phyloP scores from a whole-genome alignment of 495 filamentous ascomycete genomes.

The Penicillium parvum region DNA sequence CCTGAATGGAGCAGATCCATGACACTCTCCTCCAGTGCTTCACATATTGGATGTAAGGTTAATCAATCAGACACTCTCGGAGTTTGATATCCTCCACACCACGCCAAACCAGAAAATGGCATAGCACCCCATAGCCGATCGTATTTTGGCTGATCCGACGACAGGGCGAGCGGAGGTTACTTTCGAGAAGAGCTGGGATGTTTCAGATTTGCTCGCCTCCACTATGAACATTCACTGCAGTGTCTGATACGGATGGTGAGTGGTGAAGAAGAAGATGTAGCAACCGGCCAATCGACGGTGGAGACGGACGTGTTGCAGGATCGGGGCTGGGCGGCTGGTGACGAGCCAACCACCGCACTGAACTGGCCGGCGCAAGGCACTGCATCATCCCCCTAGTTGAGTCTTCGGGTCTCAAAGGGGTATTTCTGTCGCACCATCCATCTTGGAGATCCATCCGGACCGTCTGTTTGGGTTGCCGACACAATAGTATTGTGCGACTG shows the following conservation, averaged over 20 bases:
- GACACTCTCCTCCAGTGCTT: background rate
- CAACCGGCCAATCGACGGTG: constrained; percentile 13
- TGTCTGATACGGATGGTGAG: constrained; percentile 1
- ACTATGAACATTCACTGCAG: constrained; percentile 3
- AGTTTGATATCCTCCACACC: constrained; percentile 16
- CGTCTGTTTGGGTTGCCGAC: constrained; percentile 6
- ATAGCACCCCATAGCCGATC: background rate
- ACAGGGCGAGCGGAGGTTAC: constrained; percentile 8
- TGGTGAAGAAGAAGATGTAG: constrained; percentile 3
- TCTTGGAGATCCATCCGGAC: background rate
- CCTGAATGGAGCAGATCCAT: background rate
- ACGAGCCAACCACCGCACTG: constrained; percentile 20
- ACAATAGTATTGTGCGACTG: constrained; percentile 4
- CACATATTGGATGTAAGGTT: background rate
- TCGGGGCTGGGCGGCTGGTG: constrained; percentile 16
- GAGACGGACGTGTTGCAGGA: constrained; percentile 1
- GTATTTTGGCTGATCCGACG: constrained; percentile 1
- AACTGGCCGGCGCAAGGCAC: constrained; percentile 9
- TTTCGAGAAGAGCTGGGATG: constrained; percentile 16
- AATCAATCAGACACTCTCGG: constrained; percentile 22
- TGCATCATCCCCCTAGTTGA: background rate
- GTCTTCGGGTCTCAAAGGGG: background rate
- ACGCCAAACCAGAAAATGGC: constrained; percentile 1
- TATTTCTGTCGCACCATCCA: constrained; percentile 14
- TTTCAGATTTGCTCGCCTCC: constrained; percentile 17